These are phyloP conservation scores for Obelidium mucronatum DNA, from an alignment of 192 early-diverging fungal species.

Conservation along the genomic window DNA sequence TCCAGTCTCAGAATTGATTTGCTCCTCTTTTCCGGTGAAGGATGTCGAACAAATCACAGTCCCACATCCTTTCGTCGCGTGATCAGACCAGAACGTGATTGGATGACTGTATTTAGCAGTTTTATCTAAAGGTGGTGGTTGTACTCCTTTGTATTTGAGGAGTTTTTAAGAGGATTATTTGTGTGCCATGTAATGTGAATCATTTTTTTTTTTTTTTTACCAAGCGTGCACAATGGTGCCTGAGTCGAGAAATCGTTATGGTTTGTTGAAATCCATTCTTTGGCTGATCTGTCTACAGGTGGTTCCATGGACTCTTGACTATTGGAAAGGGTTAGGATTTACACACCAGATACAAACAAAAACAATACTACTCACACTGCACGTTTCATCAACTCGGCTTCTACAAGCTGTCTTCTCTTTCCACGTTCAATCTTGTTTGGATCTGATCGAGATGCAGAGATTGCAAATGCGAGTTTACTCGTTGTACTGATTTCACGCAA, in stretches of 20 bases:
- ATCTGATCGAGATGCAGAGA: not conserved
- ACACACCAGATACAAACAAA: not conserved
- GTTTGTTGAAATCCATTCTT: conserved; percentile 50
- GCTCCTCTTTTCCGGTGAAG: conserved; percentile 30
- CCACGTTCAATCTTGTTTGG: conserved; percentile 18
- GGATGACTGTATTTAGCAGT: conserved; percentile 41
- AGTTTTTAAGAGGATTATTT: no score
- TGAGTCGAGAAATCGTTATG: conserved; percentile 41
- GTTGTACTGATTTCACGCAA: conserved; percentile 21
- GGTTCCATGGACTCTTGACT: conserved; percentile 35
- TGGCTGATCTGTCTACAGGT: conserved; percentile 42
- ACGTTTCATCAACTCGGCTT: conserved; percentile 51
- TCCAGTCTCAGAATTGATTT: conserved; percentile 36
- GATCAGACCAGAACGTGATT: conserved; percentile 62
- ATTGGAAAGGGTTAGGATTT: not conserved
- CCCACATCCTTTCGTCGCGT: conserved; percentile 51
- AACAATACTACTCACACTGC: conserved; percentile 42
- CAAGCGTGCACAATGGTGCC: not conserved
- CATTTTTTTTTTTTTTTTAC: no score
- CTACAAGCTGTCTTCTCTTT: conserved; percentile 37
- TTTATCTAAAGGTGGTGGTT: conserved; percentile 28
- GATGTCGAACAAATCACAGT: conserved; percentile 53
- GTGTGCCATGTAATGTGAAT: no score
- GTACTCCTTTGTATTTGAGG: no score
- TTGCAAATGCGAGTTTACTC: not conserved